Evolutionary conservation across 495 filamentous ascomycete species (phyloP).

Genomic region (Corynascus novoguineensis): DNA sequence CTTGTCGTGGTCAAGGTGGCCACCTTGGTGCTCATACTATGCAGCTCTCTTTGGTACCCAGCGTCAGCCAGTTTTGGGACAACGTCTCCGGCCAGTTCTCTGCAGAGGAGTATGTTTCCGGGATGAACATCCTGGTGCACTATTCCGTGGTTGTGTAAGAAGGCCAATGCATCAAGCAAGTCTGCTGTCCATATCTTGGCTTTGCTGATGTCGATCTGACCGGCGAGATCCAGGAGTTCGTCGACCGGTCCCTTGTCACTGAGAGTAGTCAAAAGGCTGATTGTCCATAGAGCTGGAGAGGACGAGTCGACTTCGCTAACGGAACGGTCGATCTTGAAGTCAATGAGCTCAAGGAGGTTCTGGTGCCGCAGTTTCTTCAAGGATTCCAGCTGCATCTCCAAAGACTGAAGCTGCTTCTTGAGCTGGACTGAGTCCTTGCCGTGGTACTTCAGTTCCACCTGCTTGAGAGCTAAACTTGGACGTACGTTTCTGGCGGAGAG

Average conservation of each 20-base stretch:
- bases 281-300: slow-evolving; percentile 54
- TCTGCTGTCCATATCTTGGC: slow-evolving; percentile 81
- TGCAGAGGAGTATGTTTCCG: slow-evolving; percentile 66
- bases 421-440: slow-evolving; percentile 50
- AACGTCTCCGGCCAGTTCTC: slow-evolving; percentile 51
- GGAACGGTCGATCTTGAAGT: slow-evolving; percentile 65
- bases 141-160: slow-evolving; percentile 74
- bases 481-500: slow-evolving; percentile 46
- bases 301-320: slow-evolving; percentile 36
- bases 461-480: slow-evolving; percentile 65
- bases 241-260: slow-evolving; percentile 76
- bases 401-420: slow-evolving; percentile 61
- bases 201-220: slow-evolving; percentile 62
- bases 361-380: slow-evolving; percentile 68
- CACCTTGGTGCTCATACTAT: slow-evolving; percentile 49
- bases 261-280: slow-evolving; percentile 72
- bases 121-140: slow-evolving; percentile 75
- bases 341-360: slow-evolving; percentile 71
- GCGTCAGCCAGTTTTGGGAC: slow-evolving; percentile 64
- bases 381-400: slow-evolving; percentile 65
- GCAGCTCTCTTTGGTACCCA: slow-evolving; percentile 59
- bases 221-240: slow-evolving; percentile 73
- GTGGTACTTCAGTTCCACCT: slow-evolving; percentile 51
- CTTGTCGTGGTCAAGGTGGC: slow-evolving; percentile 42
- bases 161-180: slow-evolving; percentile 84